Evolutionary conservation across 169 alveolate species (phyloP).

Genomic region (Haemoproteus tartakovskyi): DNA sequence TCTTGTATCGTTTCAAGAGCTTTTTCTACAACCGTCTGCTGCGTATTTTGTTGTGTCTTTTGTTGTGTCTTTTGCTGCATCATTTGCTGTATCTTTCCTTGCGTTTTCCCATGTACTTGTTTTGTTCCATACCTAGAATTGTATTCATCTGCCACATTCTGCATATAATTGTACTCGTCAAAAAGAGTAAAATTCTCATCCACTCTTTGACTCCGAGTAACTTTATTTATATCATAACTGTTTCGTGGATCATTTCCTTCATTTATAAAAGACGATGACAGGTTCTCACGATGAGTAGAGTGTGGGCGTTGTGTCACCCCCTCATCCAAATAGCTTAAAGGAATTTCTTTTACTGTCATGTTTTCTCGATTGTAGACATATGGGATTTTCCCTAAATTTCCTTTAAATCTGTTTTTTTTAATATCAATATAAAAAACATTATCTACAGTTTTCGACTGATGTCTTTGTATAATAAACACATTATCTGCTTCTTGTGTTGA

Average conservation of each 20-base stretch:
- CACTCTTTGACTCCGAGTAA: too few species aligned
- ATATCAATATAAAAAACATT: slow-evolving; percentile 78
- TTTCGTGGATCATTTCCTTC: too few species aligned
- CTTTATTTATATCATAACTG: too few species aligned
- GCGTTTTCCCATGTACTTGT: neutral
- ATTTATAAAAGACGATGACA: neutral
- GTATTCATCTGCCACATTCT: slow-evolving; percentile 51
- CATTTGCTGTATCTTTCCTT: neutral
- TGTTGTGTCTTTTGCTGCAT: neutral
- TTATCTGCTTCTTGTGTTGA: slow-evolving; percentile 96
- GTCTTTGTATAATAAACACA: slow-evolving; percentile 87
- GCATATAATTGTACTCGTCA: slow-evolving; percentile 59
- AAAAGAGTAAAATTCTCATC: slow-evolving; percentile 16
- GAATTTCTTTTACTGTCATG: slow-evolving; percentile 64
- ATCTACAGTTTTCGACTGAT: slow-evolving; percentile 69
- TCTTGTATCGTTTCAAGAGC: too few species aligned
- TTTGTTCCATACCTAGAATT: slow-evolving; percentile 20
- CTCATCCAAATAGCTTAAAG: slow-evolving; percentile 29
- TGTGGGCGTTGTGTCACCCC: neutral
- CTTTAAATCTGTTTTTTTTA: slow-evolving; percentile 92
- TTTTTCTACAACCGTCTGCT: too few species aligned
- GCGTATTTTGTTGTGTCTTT: neutral
- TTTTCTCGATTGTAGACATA: slow-evolving; percentile 60
- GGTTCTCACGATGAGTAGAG: too few species aligned
- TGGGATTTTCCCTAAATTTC: slow-evolving; percentile 87